phyloP scores from a whole-genome alignment of 2,329 filamentous ascomycete genomes.

The Talaromyces marneffei region DNA sequence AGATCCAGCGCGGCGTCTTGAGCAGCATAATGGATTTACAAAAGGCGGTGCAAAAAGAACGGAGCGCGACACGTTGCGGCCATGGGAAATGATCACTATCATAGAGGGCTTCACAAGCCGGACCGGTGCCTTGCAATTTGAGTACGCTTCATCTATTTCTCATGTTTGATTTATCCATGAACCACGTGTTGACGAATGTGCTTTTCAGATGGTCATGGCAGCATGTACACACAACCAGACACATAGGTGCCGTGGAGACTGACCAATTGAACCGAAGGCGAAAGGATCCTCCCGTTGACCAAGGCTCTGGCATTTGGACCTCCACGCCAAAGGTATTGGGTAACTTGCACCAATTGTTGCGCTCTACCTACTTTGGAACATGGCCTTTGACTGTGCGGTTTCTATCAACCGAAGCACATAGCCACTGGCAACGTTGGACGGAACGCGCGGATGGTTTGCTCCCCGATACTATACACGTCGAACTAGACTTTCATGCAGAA shows the following conservation, averaged over 20 bases:
- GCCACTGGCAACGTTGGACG: constrained; percentile 60
- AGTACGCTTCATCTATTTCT: constrained; percentile 53
- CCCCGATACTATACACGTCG: constrained; percentile 47
- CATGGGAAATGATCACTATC: constrained; percentile 86
- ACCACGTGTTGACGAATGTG: background rate
- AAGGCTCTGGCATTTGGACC: constrained; percentile 2
- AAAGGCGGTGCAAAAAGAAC: constrained; percentile 80
- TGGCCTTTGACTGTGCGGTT: constrained; percentile 83
- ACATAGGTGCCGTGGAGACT: constrained; percentile 52
- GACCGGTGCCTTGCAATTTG: constrained; percentile 85
- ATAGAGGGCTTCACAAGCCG: constrained; percentile 85
- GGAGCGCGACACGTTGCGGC: constrained; percentile 59
- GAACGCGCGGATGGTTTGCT: constrained; percentile 45
- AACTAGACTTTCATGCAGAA: constrained; percentile 43
- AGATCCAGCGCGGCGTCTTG: constrained; percentile 74
- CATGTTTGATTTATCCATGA: background rate
- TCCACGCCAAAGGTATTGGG: constrained; percentile 44
- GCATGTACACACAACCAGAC: constrained; percentile 73
- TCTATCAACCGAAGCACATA: constrained; percentile 64
- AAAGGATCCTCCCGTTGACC: background rate
- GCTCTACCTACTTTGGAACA: constrained; percentile 69
- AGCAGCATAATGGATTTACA: constrained; percentile 82
- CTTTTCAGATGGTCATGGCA: constrained; percentile 76
- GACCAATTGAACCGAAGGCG: constrained; percentile 4
- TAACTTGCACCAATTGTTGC: constrained; percentile 74